phyloP scores from a whole-genome alignment of 192 early-diverging fungal genomes.

The Coemansia sp. region DNA sequence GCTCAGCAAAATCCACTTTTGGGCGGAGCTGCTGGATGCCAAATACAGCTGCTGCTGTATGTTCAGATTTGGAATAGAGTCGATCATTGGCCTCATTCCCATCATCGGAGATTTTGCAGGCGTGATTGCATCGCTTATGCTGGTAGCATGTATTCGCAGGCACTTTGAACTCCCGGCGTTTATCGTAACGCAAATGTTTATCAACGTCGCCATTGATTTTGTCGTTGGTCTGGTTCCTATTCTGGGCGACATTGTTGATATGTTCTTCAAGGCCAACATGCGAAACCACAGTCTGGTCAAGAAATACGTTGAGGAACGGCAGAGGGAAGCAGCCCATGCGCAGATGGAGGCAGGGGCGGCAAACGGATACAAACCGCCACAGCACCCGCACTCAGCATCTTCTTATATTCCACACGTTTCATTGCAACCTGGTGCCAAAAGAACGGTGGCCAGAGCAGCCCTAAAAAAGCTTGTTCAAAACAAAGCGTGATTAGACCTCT shows the following conservation, averaged over 20 bases:
- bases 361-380: not conserved
- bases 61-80: conserved; percentile 47
- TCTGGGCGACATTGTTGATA: conserved; percentile 53
- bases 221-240: conserved; percentile 46
- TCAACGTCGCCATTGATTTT: conserved; percentile 53
- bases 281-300: conserved; percentile 46
- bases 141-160: conserved; percentile 28
- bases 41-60: conserved; percentile 35
- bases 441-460: conserved; percentile 7
- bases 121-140: conserved; percentile 30
- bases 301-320: conserved; percentile 21
- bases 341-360: conserved; percentile 18
- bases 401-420: conserved; percentile 25
- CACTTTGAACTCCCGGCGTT: conserved; percentile 31
- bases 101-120: conserved; percentile 51
- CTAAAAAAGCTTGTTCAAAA: not conserved
- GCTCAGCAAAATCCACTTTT: conserved; percentile 21
- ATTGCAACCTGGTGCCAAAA: conserved; percentile 10
- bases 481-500: not conserved
- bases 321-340: conserved; percentile 4
- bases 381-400: conserved; percentile 9
- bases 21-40: conserved; percentile 35
- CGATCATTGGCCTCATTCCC: conserved; percentile 47
- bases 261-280: conserved; percentile 53
- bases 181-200: conserved; percentile 43